Conservation (phyloP, 805 yeast genomes). For the Wickerhamiella allomyrinae region DNA sequence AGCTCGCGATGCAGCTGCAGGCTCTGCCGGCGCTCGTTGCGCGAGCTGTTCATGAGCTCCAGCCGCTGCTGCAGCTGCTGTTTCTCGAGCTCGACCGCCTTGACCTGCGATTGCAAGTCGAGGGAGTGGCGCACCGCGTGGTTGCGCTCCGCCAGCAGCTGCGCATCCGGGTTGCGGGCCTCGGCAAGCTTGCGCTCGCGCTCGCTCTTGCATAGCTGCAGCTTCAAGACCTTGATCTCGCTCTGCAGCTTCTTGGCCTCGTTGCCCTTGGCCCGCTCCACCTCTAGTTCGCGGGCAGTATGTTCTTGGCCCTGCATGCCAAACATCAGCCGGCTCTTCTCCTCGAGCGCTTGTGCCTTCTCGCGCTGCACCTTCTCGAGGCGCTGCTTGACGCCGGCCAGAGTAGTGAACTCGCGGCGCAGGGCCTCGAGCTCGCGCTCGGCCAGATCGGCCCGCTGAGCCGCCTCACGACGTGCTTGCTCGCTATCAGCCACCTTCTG, state of each 20-base stretch:
- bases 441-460: constrained; percentile 6
- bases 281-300: constrained; percentile 11
- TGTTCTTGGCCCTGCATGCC: constrained; percentile 6
- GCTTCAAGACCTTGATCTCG: constrained; percentile 23
- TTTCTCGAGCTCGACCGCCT: constrained; percentile 16
- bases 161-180: constrained; percentile 15
- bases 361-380: constrained; percentile 18
- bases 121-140: constrained; percentile 3
- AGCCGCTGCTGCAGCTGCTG: constrained; percentile 13
- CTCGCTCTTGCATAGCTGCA: constrained; percentile 22
- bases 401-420: constrained; percentile 5
- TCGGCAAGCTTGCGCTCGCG: constrained; percentile 18
- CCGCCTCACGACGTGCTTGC: background rate
- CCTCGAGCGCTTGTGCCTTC: constrained; percentile 14
- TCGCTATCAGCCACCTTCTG: background rate
- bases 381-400: constrained; percentile 8
- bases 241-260: constrained; percentile 14
- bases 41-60: constrained; percentile 1
- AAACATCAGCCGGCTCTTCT: constrained; percentile 12
- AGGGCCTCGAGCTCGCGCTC: constrained; percentile 7
- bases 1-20: background rate
- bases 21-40: background rate
- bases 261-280: constrained; percentile 11
- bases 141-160: constrained; percentile 6
- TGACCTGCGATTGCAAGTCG: constrained; percentile 6